These are phyloP conservation scores for Grammothele lineata DNA, from an alignment of 768 basidiomycete genomes.

Conservation along the genomic window DNA sequence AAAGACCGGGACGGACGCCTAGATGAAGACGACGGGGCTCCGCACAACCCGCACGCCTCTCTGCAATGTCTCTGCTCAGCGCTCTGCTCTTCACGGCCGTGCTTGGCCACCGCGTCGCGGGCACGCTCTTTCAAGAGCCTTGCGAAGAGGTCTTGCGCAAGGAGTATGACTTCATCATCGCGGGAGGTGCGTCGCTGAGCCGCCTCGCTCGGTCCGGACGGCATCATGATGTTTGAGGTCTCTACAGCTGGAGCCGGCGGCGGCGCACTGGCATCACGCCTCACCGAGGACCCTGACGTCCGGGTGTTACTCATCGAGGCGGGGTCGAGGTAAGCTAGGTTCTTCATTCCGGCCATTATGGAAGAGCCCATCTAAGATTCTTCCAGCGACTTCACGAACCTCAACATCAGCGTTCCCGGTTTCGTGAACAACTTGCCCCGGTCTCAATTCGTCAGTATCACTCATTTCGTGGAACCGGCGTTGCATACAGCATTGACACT, in stretches of 20 bases:
- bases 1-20: too few species aligned
- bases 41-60: too few species aligned
- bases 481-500: not conserved
- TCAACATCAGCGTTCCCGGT: not conserved
- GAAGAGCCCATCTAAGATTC: not conserved
- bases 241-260: not conserved
- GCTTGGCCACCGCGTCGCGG: not conserved
- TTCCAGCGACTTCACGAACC: not conserved
- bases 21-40: too few species aligned
- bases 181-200: not conserved
- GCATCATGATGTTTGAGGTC: too few species aligned
- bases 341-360: not conserved
- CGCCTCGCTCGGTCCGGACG: too few species aligned
- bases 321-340: not conserved
- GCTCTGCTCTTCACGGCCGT: too few species aligned
- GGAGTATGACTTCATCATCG: constrained; percentile 1
- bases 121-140: not conserved
- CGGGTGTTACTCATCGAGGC: not conserved
- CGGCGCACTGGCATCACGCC: not conserved
- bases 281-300: not conserved
- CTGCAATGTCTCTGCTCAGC: too few species aligned
- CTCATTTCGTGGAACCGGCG: not conserved
- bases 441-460: too few species aligned
- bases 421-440: not conserved
- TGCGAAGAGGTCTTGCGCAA: not conserved